Percentiles rank a stretch among this genome's conserved stretches.
These are phyloP conservation scores for Phytopythium helicoides DNA, from an alignment of 352 stramenopile genomes.

Conservation along the genomic window DNA sequence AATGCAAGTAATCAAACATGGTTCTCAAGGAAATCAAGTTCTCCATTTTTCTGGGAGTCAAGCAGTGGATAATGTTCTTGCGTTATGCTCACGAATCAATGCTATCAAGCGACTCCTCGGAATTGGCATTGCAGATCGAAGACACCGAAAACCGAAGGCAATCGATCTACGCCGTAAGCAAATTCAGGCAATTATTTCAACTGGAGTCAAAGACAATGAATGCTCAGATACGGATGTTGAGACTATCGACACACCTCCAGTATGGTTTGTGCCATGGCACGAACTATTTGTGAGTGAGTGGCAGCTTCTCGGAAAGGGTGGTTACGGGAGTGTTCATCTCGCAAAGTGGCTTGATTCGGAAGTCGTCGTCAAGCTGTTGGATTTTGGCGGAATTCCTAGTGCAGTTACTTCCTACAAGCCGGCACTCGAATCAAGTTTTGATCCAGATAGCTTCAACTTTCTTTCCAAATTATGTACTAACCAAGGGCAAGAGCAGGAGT, in stretches of 20 bases:
- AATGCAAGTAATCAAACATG: background rate
- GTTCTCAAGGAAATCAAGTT: background rate
- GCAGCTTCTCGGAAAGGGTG: background rate
- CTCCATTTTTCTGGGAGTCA: background rate
- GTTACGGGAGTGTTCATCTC: background rate
- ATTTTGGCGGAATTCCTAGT: background rate
- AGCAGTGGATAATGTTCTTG: background rate
- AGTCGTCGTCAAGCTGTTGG: slow-evolving; percentile 10
- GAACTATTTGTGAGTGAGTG: background rate
- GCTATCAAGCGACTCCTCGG: background rate
- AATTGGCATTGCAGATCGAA: too few relatives aligned
- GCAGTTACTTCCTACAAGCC: too few relatives aligned
- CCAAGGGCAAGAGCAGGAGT: too few relatives aligned
- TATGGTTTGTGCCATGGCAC: slow-evolving; percentile 2
- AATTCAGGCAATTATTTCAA: background rate
- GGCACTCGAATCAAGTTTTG: too few relatives aligned
- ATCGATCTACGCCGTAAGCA: background rate
- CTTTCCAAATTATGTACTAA: too few relatives aligned
- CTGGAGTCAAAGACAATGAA: background rate
- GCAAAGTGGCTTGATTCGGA: slow-evolving; percentile 8
- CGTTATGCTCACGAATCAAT: background rate
- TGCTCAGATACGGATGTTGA: background rate
- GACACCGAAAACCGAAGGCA: too few relatives aligned
- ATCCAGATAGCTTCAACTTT: too few relatives aligned
- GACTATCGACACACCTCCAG: background rate